These are phyloP conservation scores for Trypethelium eluteriae DNA, from an alignment of 495 filamentous ascomycete species.

Conservation along the genomic window DNA sequence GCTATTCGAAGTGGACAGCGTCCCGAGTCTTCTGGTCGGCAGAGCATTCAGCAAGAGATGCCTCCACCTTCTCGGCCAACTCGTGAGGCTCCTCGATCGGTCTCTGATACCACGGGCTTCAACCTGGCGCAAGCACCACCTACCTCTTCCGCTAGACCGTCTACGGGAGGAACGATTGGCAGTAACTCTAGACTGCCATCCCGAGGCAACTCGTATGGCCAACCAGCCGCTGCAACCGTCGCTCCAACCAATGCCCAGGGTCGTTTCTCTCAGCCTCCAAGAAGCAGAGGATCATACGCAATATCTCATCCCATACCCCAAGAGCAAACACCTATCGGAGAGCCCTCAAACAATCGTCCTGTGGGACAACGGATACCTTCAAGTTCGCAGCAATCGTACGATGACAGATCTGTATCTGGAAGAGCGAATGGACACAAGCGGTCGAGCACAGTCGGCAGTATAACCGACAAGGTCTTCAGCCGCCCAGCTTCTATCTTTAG, in stretches of 20 bases:
- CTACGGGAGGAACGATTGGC: constrained; percentile 72
- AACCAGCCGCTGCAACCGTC: constrained; percentile 78
- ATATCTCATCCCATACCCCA: constrained; percentile 61
- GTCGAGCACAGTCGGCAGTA: constrained; percentile 79
- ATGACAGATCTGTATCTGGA: constrained; percentile 41
- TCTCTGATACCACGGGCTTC: constrained; percentile 49
- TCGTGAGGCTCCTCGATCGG: constrained; percentile 47
- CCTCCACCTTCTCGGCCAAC: constrained; percentile 42
- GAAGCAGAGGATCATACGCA: constrained; percentile 56
- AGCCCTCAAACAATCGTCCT: constrained; percentile 50
- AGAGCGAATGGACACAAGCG: constrained; percentile 69
- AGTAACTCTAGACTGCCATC: constrained; percentile 57
- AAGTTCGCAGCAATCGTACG: constrained; percentile 42
- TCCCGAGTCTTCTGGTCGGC: not conserved
- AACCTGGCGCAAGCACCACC: constrained; percentile 33
- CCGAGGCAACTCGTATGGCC: constrained; percentile 74
- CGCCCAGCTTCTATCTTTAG: constrained; percentile 74
- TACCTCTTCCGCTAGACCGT: constrained; percentile 54
- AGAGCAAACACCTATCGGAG: constrained; percentile 41
- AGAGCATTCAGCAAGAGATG: constrained; percentile 30
- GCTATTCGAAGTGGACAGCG: not conserved
- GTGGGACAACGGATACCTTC: constrained; percentile 44
- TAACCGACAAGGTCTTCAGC: constrained; percentile 69
- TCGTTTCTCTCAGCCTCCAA: constrained; percentile 75
- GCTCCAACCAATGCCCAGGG: constrained; percentile 87